phyloP scores from a whole-genome alignment of 371 early-diverging fungal species.

The Cokeromyces recurvatus region DNA sequence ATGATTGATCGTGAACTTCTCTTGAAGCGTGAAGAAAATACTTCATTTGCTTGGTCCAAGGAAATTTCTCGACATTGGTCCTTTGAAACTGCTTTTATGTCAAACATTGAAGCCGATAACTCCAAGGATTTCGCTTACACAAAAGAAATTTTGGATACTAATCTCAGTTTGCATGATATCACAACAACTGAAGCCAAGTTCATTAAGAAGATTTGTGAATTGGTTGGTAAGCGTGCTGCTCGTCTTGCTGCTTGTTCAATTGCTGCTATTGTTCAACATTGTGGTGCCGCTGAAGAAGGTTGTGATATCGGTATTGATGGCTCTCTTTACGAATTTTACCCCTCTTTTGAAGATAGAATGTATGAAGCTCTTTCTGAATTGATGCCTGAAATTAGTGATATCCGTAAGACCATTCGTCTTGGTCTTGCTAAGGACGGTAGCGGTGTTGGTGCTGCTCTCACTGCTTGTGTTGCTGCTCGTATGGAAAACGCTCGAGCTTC shows the following conservation, averaged over 20 bases:
- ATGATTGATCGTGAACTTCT: slow-evolving; percentile 79
- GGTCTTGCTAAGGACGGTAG: slow-evolving; percentile 55
- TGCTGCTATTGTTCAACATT: slow-evolving; percentile 75
- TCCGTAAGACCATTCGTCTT: slow-evolving; percentile 54
- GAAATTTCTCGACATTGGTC: slow-evolving; percentile 69
- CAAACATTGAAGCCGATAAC: slow-evolving; percentile 83
- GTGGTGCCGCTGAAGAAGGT: slow-evolving; percentile 44
- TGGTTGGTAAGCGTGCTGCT: slow-evolving; percentile 88
- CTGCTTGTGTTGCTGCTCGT: slow-evolving; percentile 42
- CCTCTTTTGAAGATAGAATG: slow-evolving; percentile 80
- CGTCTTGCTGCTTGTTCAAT: slow-evolving; percentile 81
- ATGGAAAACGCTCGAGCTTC: slow-evolving; percentile 18
- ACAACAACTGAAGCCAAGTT: slow-evolving; percentile 75
- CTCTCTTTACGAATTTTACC: slow-evolving; percentile 89
- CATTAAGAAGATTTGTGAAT: slow-evolving; percentile 77
- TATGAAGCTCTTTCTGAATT: slow-evolving; percentile 56
- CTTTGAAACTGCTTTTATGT: slow-evolving; percentile 92
- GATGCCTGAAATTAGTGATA: slow-evolving; percentile 41
- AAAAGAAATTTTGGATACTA: slow-evolving; percentile 73
- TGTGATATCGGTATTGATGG: slow-evolving; percentile 93
- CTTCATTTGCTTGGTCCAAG: slow-evolving; percentile 43
- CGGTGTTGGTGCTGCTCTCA: slow-evolving; percentile 49
- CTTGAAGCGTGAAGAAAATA: slow-evolving; percentile 53
- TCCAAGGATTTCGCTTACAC: slow-evolving; percentile 59
- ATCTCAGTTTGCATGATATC: slow-evolving; percentile 60